Evolutionary conservation across 148 eudicot species (phyloP), one percentile per base, ranked within the genome.

Genomic region (Hydrangea macrophylla): DNA sequence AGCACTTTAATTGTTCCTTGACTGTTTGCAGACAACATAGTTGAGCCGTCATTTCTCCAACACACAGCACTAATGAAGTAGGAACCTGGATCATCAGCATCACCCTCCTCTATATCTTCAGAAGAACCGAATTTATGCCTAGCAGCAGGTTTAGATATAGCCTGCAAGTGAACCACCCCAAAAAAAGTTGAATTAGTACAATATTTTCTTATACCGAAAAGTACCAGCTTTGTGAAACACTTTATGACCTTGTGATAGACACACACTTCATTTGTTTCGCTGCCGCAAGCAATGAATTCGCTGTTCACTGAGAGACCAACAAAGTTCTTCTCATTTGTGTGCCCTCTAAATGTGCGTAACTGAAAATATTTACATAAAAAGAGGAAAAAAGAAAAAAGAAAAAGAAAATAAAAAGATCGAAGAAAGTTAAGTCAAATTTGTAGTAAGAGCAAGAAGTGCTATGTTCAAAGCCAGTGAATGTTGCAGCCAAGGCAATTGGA

Each of bases 271-370:
- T n/a, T n/a, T n/a, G n/a, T n/a, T n/a, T n/a, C n/a, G n/a, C n/a
- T n/a, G n/a, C 96, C 98, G 66, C 98, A 92, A 33, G 93, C 88
- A 56, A 92, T 75, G 83, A 85, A 92, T 55, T 92, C 93, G 28
- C 79, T 84, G 81, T 87, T 87, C 44, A 81, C 88, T 0, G 93
- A 67, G 27, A 92, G 85, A 35, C 98, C 98, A n/a, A 92, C 90
- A 70, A 92, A 92, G 60, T 92, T 89, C 81, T 92, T 92, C 76
- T 92, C 96, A 44, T 92, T 92, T 25, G 61, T 60, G 66, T 92
- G 98, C 30, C 98, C 98, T 80, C 85, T 85, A 71, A 82, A 86
- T 0, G 86, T 81, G 70, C 80, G 88, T 45, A 84, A 76, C 92
- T 88, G 90, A 31, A 22, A 55, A n/a, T n/a, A n/a, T n/a, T n/a